Conservation (phyloP, 169 alveolate species). For the Eimeria mitis region DNA sequence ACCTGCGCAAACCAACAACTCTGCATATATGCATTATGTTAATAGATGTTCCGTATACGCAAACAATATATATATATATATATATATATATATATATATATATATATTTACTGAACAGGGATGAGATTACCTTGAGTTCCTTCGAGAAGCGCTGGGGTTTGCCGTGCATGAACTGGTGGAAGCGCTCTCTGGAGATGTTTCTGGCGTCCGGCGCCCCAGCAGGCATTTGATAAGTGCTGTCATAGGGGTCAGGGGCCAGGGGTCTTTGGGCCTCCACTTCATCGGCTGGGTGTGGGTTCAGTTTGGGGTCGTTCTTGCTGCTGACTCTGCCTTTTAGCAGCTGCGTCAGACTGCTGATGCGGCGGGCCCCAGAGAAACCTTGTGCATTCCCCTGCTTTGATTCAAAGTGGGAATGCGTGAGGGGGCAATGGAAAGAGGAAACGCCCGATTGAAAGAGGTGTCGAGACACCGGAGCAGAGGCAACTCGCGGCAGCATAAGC, state of each 20-base stretch:
- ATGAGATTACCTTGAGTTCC: constrained; percentile 76
- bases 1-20: neutral
- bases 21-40: no score
- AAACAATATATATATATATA: no score
- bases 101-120: no score
- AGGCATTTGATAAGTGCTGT: constrained; percentile 69
- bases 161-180: constrained; percentile 80
- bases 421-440: neutral
- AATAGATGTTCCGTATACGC: no score
- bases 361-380: neutral
- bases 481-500: neutral
- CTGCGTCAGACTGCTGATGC: neutral
- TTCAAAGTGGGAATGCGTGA: neutral
- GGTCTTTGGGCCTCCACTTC: constrained; percentile 73
- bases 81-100: no score
- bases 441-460: no score
- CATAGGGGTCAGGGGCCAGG: constrained; percentile 71
- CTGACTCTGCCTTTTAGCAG: neutral
- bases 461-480: no score
- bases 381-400: neutral
- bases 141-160: constrained; percentile 74
- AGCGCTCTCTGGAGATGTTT: constrained; percentile 21
- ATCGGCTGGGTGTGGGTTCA: neutral
- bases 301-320: neutral
- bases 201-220: constrained; percentile 70